phyloP scores from a whole-genome alignment of 83 land plant genomes.

The Thuja plicata region DNA sequence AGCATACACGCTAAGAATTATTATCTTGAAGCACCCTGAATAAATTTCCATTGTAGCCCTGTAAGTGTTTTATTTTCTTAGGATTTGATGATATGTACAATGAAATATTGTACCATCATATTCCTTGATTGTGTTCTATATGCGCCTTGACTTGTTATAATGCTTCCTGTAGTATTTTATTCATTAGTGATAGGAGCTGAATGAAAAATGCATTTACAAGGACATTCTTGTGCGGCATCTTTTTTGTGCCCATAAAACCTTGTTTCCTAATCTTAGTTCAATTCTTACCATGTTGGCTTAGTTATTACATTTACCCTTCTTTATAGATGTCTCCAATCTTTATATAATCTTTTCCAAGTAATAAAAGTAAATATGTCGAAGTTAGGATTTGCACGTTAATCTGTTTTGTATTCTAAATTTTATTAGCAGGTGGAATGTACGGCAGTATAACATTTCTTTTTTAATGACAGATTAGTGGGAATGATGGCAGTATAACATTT shows the following conservation, averaged over 20 bases:
- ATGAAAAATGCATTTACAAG: background rate
- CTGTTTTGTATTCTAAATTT: background rate
- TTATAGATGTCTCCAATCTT: background rate
- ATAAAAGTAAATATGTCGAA: background rate
- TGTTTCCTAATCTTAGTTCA: background rate
- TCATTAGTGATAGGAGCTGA: background rate
- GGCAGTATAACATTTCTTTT: background rate
- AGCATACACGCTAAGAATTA: background rate
- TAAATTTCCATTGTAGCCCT: background rate
- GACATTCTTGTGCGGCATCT: background rate
- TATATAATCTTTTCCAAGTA: background rate
- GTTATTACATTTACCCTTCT: background rate
- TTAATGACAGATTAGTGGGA: conserved; percentile 33
- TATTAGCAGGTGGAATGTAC: background rate
- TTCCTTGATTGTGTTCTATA: background rate
- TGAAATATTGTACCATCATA: background rate
- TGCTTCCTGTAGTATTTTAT: background rate
- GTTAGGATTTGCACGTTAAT: background rate
- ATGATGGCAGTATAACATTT: too few species aligned
- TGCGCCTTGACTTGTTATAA: background rate
- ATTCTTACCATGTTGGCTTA: background rate
- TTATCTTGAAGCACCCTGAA: background rate
- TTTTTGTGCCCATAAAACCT: background rate
- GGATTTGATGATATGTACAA: background rate
- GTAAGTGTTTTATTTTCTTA: background rate